A percentile compares a stretch with the other conserved stretches of the same genome.
Evolutionary conservation across 2,329 filamentous ascomycete species (phyloP).

Genomic region (Trichoderma sp.): DNA sequence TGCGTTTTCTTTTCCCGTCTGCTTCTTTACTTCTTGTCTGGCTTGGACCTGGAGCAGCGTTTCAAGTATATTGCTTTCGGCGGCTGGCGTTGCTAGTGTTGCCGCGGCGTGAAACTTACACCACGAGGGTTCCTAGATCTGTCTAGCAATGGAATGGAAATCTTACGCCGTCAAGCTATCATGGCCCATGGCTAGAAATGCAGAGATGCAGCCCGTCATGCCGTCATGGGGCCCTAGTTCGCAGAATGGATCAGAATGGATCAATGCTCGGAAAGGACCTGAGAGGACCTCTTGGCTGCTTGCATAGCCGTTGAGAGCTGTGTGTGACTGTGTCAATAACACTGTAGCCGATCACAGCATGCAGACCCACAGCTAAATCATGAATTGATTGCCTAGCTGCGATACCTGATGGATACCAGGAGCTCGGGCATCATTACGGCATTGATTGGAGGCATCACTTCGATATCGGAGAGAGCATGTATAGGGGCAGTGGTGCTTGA

Average conservation of each 20-base stretch:
- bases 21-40: neutral
- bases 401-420: neutral
- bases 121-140: neutral
- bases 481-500: neutral
- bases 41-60: neutral
- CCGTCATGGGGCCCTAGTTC: neutral
- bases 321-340: slow-evolving; percentile 10
- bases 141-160: neutral
- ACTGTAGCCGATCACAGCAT: slow-evolving; percentile 17
- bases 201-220: neutral
- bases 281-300: neutral
- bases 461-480: neutral
- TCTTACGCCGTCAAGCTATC: neutral
- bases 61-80: slow-evolving; percentile 3
- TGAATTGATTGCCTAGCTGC: neutral
- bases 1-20: neutral
- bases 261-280: neutral
- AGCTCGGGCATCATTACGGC: neutral
- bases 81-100: neutral
- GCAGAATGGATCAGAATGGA: neutral
- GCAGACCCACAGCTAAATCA: neutral
- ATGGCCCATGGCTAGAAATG: neutral
- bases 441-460: neutral
- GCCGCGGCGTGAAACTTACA: slow-evolving; percentile 1
- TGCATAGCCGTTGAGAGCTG: neutral